These are phyloP conservation scores for Xerocomus amazonicus DNA, from an alignment of 1,284 basidiomycete genomes.

Conservation along the genomic window DNA sequence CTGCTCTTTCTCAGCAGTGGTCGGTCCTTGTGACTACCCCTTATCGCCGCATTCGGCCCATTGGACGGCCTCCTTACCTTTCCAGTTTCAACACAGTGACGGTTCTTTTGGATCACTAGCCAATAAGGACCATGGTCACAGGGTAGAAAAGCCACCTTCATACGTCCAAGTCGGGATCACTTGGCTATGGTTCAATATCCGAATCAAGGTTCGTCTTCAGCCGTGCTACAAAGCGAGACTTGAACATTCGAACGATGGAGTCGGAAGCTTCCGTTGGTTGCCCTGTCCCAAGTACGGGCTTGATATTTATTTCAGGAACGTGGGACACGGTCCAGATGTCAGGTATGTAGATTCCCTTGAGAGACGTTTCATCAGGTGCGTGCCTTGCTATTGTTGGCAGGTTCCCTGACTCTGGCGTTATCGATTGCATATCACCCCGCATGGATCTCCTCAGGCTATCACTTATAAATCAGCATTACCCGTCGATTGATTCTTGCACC, in stretches of 20 bases:
- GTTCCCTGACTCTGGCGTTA: neutral
- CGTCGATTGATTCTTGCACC: neutral
- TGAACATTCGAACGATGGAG: neutral
- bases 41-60: neutral
- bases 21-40: neutral
- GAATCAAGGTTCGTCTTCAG: neutral
- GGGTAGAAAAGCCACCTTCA: neutral
- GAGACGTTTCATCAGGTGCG: neutral
- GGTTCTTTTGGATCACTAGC: neutral
- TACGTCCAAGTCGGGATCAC: neutral
- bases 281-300: neutral
- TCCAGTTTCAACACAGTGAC: neutral
- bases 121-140: neutral
- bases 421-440: neutral
- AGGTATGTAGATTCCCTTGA: neutral
- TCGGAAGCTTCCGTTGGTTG: neutral
- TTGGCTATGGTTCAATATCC: neutral
- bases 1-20: too few species aligned
- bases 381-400: neutral
- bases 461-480: neutral
- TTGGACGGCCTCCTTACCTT: neutral
- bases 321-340: neutral
- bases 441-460: neutral
- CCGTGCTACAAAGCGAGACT: neutral
- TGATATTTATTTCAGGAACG: neutral